Evolutionary conservation across 2,329 filamentous ascomycete genomes (phyloP), one percentile per base, ranked within the genome.

Genomic region (Pyrenochaeta sp.): DNA sequence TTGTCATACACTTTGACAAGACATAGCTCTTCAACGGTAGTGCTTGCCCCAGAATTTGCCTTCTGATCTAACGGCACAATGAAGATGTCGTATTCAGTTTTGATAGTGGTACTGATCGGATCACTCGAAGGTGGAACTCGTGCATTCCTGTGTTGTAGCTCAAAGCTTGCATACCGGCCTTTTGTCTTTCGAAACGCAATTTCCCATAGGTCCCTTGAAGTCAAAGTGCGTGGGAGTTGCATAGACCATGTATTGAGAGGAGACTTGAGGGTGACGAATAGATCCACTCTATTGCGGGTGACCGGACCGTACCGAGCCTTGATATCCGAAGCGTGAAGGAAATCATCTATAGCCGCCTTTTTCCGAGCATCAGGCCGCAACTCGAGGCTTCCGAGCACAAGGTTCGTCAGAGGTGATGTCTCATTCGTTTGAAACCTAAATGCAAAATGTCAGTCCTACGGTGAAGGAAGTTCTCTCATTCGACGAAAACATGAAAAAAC

Each of bases 391-490:
- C 36, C 13, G 4, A 69, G 48, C 3, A 40, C 31, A 3, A 69
- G 48, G 5, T 68, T 65, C 2, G 66, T 69, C 29, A 63, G 53
- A 4, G 70, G 71, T 1, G 68, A 72, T 3, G 53, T 57, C 7
- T 54, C 50, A 14, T 61, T 55, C 10, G 61, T 60, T 7, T 54
- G 35, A 29, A 72, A 72, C n/a, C n/a, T n/a, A n/a, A n/a, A n/a
- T n/a, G n/a, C n/a, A n/a, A n/a, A n/a, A n/a, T n/a, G n/a, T n/a
- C n/a, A n/a, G n/a, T n/a, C n/a, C n/a, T n/a, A n/a, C n/a, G n/a
- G n/a, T n/a, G n/a, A n/a, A n/a, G n/a, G n/a, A n/a, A n/a, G n/a
- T n/a, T n/a, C n/a, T n/a, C n/a, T n/a, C n/a, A n/a, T n/a, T n/a
- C n/a, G n/a, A n/a, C n/a, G n/a, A n/a, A n/a, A n/a, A n/a, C n/a